These are phyloP conservation scores for Reticulascus tulasneorum DNA, from an alignment of 2,329 filamentous ascomycete genomes.

Conservation along the genomic window DNA sequence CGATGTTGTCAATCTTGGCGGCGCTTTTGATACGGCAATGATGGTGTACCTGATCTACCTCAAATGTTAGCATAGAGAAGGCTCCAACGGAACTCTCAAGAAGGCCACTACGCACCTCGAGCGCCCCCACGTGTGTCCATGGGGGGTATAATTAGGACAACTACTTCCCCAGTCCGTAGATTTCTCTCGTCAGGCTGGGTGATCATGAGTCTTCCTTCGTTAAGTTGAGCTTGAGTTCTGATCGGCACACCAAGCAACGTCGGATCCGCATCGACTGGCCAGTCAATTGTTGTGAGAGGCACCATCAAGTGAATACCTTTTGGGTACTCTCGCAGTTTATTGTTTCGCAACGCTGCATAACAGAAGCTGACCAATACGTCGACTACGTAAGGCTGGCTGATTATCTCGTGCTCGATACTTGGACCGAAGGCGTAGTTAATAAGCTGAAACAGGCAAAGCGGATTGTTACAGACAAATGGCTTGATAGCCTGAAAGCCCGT, in stretches of 20 bases:
- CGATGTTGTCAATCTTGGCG: constrained; percentile 22
- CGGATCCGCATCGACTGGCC: constrained; percentile 2
- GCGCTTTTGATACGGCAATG: constrained; percentile 8
- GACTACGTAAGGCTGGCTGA: constrained; percentile 74
- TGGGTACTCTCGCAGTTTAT: constrained; percentile 40
- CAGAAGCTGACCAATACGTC: constrained; percentile 83
- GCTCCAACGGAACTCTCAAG: too few relatives aligned
- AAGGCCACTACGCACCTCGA: too few relatives aligned
- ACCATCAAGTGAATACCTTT: constrained; percentile 35
- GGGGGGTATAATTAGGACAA: too few relatives aligned
- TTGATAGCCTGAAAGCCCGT: constrained; percentile 66
- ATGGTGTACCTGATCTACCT: too few relatives aligned
- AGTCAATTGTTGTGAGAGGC: constrained; percentile 7
- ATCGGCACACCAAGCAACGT: too few relatives aligned
- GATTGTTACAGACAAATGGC: constrained; percentile 72
- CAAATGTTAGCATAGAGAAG: too few relatives aligned
- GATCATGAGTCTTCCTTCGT: too few relatives aligned
- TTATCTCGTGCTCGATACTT: constrained; percentile 79
- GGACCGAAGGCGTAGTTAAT: constrained; percentile 82
- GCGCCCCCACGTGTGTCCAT: too few relatives aligned
- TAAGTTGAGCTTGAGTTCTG: too few relatives aligned
- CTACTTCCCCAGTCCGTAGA: too few relatives aligned
- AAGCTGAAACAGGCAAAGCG: constrained; percentile 83
- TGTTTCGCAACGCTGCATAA: constrained; percentile 51
- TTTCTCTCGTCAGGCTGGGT: too few relatives aligned